Conservation (phyloP, 768 basidiomycete species). For the Udeniomyces megalosporus region DNA sequence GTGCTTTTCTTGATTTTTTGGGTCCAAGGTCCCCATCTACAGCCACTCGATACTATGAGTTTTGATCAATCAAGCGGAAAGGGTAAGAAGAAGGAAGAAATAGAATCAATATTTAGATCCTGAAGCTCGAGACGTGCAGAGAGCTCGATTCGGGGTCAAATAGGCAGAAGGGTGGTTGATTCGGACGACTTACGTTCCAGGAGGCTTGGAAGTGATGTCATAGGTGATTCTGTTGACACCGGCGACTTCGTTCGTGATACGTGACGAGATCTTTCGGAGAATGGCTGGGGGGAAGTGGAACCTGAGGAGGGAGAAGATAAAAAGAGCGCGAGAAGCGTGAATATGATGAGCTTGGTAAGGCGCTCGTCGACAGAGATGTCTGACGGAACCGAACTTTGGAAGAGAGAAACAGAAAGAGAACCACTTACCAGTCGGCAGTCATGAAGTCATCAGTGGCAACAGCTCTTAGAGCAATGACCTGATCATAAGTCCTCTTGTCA, state of each 20-base stretch:
- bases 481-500: slow-evolving; percentile 89
- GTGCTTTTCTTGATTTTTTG: no score
- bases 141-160: no score
- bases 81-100: no score
- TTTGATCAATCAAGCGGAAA: no score
- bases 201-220: slow-evolving; percentile 94
- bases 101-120: background rate
- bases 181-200: slow-evolving; percentile 38
- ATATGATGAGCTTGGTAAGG: background rate
- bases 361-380: background rate
- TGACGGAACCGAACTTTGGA: no score
- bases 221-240: slow-evolving; percentile 88
- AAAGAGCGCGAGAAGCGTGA: background rate
- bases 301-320: slow-evolving; percentile 34
- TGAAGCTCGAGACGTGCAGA: no score
- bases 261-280: slow-evolving; percentile 74
- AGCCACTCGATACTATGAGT: slow-evolving; percentile 3
- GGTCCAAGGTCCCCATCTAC: background rate
- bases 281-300: slow-evolving; percentile 90
- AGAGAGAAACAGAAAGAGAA: background rate
- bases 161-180: no score
- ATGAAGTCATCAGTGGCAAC: slow-evolving; percentile 99
- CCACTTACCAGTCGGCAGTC: slow-evolving; percentile 87
- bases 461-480: slow-evolving; percentile 87
- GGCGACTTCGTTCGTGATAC: slow-evolving; percentile 92